These are phyloP conservation scores for Trametes coccinea DNA, from an alignment of 768 basidiomycete genomes.

Conservation along the genomic window DNA sequence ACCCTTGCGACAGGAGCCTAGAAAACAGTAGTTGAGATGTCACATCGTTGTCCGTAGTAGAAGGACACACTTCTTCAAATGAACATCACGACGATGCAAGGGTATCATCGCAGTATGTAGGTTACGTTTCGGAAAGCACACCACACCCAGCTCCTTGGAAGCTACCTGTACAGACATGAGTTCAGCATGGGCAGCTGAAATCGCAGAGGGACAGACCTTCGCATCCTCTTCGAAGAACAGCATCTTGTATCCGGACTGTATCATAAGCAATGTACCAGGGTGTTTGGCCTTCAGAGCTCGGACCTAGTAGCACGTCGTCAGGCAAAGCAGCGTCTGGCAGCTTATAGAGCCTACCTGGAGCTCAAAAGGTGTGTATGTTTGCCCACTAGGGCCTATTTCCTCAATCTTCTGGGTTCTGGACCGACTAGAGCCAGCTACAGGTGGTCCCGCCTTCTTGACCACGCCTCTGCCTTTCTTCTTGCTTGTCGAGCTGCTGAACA, in stretches of 20 bases:
- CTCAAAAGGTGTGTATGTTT: conserved; percentile 77
- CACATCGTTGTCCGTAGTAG: not conserved
- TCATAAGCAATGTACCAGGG: conserved; percentile 67
- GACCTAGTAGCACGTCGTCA: conserved; percentile 9
- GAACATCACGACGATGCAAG: conserved; percentile 61
- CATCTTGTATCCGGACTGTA: conserved; percentile 85
- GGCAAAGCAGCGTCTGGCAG: not conserved
- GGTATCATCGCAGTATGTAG: conserved; percentile 78
- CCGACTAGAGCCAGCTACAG: conserved; percentile 3
- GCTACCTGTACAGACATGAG: conserved; percentile 51
- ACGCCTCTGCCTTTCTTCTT: conserved; percentile 30
- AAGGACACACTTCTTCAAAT: conserved; percentile 66
- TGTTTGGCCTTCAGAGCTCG: conserved; percentile 60
- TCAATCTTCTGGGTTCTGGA: conserved; percentile 36
- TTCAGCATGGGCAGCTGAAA: not conserved
- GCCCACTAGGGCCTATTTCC: conserved; percentile 66
- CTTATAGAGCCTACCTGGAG: conserved; percentile 48
- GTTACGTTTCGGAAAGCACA: conserved; percentile 69
- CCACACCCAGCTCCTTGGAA: conserved; percentile 76
- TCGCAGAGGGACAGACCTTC: conserved; percentile 43
- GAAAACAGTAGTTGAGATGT: not conserved
- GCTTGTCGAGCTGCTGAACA: conserved; percentile 41
- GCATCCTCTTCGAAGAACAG: conserved; percentile 86
- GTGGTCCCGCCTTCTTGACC: conserved; percentile 22
- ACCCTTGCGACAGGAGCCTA: conserved; percentile 73